A percentile compares a stretch with the other conserved stretches of the same genome.
Evolutionary conservation across 371 early-diverging fungal genomes (phyloP).

Genomic region (Mucor saturninus): DNA sequence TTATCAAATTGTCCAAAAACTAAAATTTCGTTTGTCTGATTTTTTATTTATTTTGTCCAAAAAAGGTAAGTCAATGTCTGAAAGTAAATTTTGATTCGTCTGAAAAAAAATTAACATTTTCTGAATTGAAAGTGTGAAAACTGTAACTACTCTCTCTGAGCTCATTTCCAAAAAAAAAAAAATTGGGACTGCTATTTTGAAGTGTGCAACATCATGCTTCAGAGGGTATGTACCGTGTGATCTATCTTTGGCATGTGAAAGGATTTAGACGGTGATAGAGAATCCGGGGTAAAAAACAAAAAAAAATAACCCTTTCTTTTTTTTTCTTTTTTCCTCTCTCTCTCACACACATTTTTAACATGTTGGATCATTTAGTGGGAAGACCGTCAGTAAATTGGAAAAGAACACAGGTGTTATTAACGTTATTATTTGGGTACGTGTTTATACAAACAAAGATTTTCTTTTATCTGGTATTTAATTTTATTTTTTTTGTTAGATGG

Average conservation of each 20-base stretch:
- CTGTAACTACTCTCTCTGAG: no score
- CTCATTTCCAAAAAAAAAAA: background rate
- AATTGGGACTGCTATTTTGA: background rate
- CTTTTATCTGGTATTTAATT: background rate
- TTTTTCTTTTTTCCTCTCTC: background rate
- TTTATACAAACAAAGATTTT: background rate
- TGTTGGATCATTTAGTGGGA: conserved; percentile 93
- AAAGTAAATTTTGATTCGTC: no score
- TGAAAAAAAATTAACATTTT: no score
- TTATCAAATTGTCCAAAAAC: no score
- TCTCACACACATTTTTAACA: conserved; percentile 24
- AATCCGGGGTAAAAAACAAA: conserved; percentile 15
- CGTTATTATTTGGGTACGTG: conserved; percentile 63
- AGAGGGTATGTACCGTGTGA: background rate
- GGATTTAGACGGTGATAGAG: background rate
- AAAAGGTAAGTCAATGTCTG: no score
- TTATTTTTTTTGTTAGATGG: conserved; percentile 26
- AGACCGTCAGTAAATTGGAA: conserved; percentile 92
- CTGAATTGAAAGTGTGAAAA: no score
- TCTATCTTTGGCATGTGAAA: conserved; percentile 14
- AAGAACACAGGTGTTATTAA: conserved; percentile 75
- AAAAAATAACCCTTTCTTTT: background rate
- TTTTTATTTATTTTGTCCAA: no score
- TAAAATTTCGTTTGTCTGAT: no score
- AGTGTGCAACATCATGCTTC: no score